These are phyloP conservation scores for Capsicum rhomboideum DNA, from an alignment of 257 asterid species.

Conservation along the genomic window DNA sequence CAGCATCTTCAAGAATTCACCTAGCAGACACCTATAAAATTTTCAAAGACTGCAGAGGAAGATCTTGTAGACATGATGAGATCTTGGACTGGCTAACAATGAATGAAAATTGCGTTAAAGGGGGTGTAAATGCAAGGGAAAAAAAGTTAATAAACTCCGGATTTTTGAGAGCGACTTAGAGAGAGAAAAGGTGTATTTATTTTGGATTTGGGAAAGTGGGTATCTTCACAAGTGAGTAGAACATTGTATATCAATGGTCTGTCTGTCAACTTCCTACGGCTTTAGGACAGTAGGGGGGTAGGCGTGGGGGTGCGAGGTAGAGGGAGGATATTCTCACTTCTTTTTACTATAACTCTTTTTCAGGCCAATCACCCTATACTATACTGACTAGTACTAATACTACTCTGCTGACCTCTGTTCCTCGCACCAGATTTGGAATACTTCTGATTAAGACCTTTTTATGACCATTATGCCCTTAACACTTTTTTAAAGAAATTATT, in stretches of 20 bases:
- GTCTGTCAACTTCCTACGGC: slow-evolving; percentile 3
- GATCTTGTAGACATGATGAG: slow-evolving; percentile 1
- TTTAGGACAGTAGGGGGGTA: background rate
- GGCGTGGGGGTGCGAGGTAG: background rate
- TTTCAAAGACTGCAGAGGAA: background rate
- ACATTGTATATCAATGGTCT: background rate
- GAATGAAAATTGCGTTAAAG: background rate
- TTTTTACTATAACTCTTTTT: background rate
- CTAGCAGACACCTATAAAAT: background rate
- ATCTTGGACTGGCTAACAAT: slow-evolving; percentile 2
- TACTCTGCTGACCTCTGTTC: slow-evolving; percentile 1
- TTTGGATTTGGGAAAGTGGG: background rate
- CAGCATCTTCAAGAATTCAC: background rate
- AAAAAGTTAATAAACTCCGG: background rate
- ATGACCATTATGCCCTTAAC: background rate
- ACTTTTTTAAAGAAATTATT: no score
- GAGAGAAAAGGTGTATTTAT: slow-evolving; percentile 9
- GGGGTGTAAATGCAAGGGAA: background rate
- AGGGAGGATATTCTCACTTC: background rate
- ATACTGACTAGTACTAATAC: background rate
- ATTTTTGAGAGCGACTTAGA: background rate
- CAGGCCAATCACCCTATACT: background rate
- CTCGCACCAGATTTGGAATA: background rate
- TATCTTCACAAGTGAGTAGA: background rate
- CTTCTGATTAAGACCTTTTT: background rate